These are phyloP conservation scores for Chaetomium sp. DNA, from an alignment of 2,329 filamentous ascomycete species.

Conservation along the genomic window DNA sequence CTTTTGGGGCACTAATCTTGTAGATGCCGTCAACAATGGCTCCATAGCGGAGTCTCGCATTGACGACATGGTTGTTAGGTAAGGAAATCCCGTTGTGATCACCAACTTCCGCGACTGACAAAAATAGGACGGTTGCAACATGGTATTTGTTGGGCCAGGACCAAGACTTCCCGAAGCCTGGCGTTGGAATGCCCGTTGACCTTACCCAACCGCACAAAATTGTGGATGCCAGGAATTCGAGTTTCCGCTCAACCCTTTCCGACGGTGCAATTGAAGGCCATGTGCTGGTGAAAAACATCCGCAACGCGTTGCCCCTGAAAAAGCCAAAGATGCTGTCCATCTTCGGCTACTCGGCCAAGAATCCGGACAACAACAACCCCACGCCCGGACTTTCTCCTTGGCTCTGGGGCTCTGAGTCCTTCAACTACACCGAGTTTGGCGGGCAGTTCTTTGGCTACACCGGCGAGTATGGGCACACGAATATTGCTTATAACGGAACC, in stretches of 20 bases:
- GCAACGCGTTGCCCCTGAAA: conserved; percentile 47
- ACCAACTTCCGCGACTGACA: not conserved
- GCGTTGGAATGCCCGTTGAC: conserved; percentile 45
- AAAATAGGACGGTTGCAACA: conserved; percentile 39
- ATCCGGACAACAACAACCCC: conserved; percentile 38
- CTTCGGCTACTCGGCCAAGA: conserved; percentile 55
- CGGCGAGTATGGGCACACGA: conserved; percentile 15
- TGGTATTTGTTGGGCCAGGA: conserved; percentile 54
- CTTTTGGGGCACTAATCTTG: conserved; percentile 48
- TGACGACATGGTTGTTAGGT: conserved; percentile 53
- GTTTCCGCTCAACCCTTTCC: conserved; percentile 36
- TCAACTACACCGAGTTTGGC: conserved; percentile 29
- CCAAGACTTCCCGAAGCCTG: conserved; percentile 38
- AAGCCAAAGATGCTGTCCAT: conserved; percentile 47
- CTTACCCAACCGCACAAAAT: conserved; percentile 44
- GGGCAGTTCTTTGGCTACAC: conserved; percentile 26
- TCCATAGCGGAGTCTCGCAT: conserved; percentile 49
- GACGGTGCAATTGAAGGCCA: conserved; percentile 57
- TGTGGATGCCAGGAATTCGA: conserved; percentile 49
- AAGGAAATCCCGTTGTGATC: not conserved
- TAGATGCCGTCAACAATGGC: conserved; percentile 53
- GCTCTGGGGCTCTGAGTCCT: conserved; percentile 36
- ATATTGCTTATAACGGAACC: conserved; percentile 38
- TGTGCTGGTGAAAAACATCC: conserved; percentile 57
- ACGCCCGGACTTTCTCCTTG: conserved; percentile 31